Evolutionary conservation across 352 stramenopile genomes (phyloP).

Genomic region (Phytopythium oedochilum): DNA sequence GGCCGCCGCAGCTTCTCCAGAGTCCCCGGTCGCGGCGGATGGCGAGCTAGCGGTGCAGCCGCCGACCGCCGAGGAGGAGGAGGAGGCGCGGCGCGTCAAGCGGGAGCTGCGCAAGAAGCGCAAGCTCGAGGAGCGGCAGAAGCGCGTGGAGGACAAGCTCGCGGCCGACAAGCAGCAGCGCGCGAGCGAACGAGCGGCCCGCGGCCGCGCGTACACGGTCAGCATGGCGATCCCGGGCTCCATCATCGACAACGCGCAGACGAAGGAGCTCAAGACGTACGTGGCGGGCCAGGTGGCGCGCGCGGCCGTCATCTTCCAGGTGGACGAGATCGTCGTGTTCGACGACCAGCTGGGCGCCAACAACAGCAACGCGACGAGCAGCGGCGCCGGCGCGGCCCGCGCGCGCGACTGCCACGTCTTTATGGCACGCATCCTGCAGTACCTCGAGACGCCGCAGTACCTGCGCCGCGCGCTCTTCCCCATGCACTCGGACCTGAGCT

Average conservation of each 20-base stretch:
- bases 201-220: constrained; percentile 88
- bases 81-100: constrained; percentile 32
- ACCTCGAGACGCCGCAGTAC: constrained; percentile 98
- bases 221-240: constrained; percentile 96
- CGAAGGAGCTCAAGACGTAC: constrained; percentile 95
- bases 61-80: constrained; percentile 2
- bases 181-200: constrained; percentile 30
- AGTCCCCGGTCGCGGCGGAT: too few species aligned
- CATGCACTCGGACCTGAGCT: constrained; percentile 96
- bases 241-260: constrained; percentile 97
- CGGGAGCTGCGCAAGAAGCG: constrained; percentile 69
- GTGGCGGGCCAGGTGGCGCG: constrained; percentile 95
- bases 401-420: constrained; percentile 81
- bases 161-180: constrained; percentile 33
- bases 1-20: constrained; percentile 1
- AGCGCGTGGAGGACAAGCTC: constrained; percentile 24
- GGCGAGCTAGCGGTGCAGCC: constrained; percentile 4
- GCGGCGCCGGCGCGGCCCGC: constrained; percentile 1
- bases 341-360: constrained; percentile 90
- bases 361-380: constrained; percentile 36
- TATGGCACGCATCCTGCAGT: constrained; percentile 93
- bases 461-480: constrained; percentile 95
- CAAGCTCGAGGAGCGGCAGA: constrained; percentile 50
- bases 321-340: constrained; percentile 98
- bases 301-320: constrained; percentile 95